Evolutionary conservation across 177 flowering plant species (phyloP).

Genomic region (Vitis hybrid): DNA sequence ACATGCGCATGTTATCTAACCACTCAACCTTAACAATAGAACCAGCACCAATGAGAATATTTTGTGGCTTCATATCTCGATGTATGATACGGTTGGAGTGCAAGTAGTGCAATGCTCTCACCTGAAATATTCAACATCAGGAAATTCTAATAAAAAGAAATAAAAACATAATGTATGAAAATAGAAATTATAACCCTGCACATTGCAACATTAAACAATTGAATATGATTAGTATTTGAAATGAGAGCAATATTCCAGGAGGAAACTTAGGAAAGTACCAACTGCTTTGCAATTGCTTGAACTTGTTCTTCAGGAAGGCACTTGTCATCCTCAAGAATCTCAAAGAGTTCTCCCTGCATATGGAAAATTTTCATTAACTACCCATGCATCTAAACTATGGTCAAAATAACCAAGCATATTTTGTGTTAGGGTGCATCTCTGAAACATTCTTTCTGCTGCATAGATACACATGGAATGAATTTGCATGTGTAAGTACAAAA

Average conservation of each 20-base stretch:
- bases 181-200: neutral
- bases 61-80: slow-evolving; percentile 99
- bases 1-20: neutral
- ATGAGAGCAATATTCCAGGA: neutral
- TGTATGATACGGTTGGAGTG: slow-evolving; percentile 97
- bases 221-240: neutral
- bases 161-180: neutral
- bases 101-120: slow-evolving; percentile 87
- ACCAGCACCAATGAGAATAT: slow-evolving; percentile 92
- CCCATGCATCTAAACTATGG: neutral
- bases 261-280: slow-evolving; percentile 47
- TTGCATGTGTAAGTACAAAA: neutral
- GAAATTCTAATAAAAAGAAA: neutral
- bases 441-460: neutral
- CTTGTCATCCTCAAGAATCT: slow-evolving; percentile 94
- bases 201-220: neutral
- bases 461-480: neutral
- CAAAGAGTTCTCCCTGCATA: slow-evolving; percentile 90
- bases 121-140: slow-evolving; percentile 46
- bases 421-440: neutral
- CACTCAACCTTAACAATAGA: slow-evolving; percentile 79
- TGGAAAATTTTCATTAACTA: slow-evolving; percentile 7
- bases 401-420: neutral
- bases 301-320: slow-evolving; percentile 98
- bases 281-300: slow-evolving; percentile 94